Base-by-base conservation (phyloP, 2,329 filamentous ascomycete species). In the Microthyrium microscopicum region DNA sequence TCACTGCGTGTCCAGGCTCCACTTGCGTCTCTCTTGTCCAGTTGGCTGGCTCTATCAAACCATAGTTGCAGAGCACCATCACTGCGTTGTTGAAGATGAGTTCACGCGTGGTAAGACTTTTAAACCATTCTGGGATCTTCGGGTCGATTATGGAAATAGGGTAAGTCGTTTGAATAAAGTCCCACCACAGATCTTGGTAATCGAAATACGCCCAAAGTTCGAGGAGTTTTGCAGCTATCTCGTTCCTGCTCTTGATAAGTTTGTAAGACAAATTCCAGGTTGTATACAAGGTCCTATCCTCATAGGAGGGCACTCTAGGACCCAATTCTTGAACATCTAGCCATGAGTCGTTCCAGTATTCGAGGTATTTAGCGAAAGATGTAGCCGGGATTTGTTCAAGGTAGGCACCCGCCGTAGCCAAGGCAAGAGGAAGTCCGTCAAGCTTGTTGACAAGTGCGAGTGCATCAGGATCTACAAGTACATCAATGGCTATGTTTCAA, bases 331-430 rank as follows among this genome's bases (percentile, higher is more conserved):
- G n/a, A n/a, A n/a, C n/a, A n/a, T n/a, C n/a, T 13, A 39, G 39
- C 61, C 55, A 66, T 30, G 47, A 53, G 25, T 41, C 39, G 25
- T 52, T 30, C 39, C 66, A 64, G 6, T 51, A 31, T 7, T 47
- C 20, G 26, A 62, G 46, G 42, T 65, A 66, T 25, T 58, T 43
- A 1, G 31, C 35, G n/a, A 51, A 52, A 21, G 38, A 57, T 1
- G 47, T 56, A 24, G 51, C 38, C n/a, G n/a, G n/a, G 18, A 52
- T 50, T 29, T 60, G 40, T 19, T 48, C 36, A 11, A 66, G 52
- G 38, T 60, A 66, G 1, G 56, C 49, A 4, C 60, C 58, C 13
- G 62, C 61, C 12, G 58, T 55, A 4, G 58, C 45, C 12, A 66
- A 51, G 2, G 61, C 61, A 20, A 67, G 51, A 9, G 60, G 60